A percentile compares a stretch with the other conserved stretches of the same genome.
Evolutionary conservation across 1,284 basidiomycete genomes (phyloP).

Genomic region (Neonothopanus nambi): DNA sequence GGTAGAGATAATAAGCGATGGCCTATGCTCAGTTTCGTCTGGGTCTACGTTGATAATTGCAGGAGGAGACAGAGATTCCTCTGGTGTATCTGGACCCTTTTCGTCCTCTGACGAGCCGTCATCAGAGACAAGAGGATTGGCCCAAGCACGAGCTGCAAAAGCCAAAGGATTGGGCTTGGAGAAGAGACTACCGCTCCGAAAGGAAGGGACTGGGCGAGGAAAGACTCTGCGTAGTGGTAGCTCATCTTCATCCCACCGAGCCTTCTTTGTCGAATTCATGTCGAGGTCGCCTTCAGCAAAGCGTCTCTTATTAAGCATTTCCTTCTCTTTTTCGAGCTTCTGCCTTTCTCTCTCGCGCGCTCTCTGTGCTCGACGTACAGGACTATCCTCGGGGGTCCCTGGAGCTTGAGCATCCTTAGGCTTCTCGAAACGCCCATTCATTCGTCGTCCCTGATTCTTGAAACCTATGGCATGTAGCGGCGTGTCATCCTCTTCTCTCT

Average conservation of each 20-base stretch:
- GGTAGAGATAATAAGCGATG: conserved; percentile 13
- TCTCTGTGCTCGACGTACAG: conserved; percentile 13
- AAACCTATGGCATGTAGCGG: conserved; percentile 49
- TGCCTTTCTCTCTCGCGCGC: conserved; percentile 18
- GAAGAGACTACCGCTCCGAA: conserved; percentile 40
- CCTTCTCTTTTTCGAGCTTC: conserved; percentile 9
- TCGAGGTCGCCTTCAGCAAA: conserved; percentile 32
- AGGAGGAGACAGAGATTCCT: conserved; percentile 36
- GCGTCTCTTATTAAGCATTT: conserved; percentile 13
- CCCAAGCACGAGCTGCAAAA: conserved; percentile 47
- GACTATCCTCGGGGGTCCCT: conserved; percentile 1
- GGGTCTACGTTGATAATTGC: conserved; percentile 25
- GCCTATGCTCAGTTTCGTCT: conserved; percentile 11
- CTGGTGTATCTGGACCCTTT: conserved; percentile 50
- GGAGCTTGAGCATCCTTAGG: conserved; percentile 4
- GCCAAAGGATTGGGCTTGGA: conserved; percentile 47
- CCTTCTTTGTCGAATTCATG: conserved; percentile 33
- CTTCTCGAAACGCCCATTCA: conserved; percentile 52
- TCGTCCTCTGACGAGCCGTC: conserved; percentile 45
- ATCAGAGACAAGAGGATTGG: conserved; percentile 41
- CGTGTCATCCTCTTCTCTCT: conserved; percentile 23
- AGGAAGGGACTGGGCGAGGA: conserved; percentile 36
- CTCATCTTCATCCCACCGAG: conserved; percentile 23
- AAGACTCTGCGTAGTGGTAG: conserved; percentile 35
- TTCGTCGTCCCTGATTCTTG: conserved; percentile 48